phyloP scores from a whole-genome alignment of 805 yeast genomes.

The Pichia gijzeniarum region DNA sequence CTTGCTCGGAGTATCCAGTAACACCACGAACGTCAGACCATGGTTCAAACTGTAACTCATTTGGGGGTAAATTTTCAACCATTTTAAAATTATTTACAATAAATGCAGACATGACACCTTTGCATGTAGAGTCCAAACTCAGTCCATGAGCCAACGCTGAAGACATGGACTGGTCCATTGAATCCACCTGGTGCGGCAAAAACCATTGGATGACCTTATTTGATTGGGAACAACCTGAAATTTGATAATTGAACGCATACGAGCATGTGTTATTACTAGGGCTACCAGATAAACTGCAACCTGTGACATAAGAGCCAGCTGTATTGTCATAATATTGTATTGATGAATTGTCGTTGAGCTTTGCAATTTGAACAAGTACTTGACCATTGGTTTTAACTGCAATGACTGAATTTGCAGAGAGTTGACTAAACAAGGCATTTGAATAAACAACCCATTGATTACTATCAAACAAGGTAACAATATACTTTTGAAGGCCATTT shows the following conservation, averaged over 20 bases:
- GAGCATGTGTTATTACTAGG: conserved; percentile 18
- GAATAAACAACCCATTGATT: conserved; percentile 62
- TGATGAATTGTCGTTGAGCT: conserved; percentile 31
- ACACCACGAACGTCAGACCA: conserved; percentile 47
- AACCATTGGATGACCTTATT: conserved; percentile 37
- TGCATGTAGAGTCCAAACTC: conserved; percentile 45
- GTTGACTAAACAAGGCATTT: conserved; percentile 13
- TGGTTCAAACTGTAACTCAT: conserved; percentile 43
- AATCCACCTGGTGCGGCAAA: conserved; percentile 46
- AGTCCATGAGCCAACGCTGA: conserved; percentile 23
- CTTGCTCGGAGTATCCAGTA: conserved; percentile 30
- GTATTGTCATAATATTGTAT: conserved; percentile 46
- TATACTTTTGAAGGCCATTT: conserved; percentile 46
- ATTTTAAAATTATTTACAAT: conserved; percentile 29
- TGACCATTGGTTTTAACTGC: conserved; percentile 33
- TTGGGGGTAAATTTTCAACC: conserved; percentile 27
- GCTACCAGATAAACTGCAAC: conserved; percentile 36
- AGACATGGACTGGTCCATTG: conserved; percentile 21
- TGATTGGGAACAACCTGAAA: conserved; percentile 20
- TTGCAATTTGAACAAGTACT: conserved; percentile 45
- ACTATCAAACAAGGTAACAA: conserved; percentile 46
- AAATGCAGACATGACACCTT: conserved; percentile 46
- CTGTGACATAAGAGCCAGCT: conserved; percentile 61
- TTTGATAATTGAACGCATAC: conserved; percentile 38
- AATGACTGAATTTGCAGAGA: conserved; percentile 29